Conservation (phyloP, 495 filamentous ascomycete genomes). For the Penicillium angulare region DNA sequence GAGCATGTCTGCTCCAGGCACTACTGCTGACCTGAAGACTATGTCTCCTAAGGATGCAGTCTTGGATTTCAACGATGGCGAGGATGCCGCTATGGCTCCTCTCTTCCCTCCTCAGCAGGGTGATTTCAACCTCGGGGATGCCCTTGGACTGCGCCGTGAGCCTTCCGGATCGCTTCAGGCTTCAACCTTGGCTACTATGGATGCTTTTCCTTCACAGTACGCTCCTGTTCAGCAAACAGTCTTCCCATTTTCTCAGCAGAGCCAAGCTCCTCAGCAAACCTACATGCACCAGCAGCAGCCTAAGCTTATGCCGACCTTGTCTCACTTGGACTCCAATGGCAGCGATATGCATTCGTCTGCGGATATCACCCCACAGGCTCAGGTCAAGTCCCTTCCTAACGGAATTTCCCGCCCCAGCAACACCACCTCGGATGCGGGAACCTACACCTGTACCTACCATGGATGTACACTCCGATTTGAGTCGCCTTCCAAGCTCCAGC, state of each 20-base stretch:
- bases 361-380: slow-evolving; percentile 26
- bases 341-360: slow-evolving; percentile 45
- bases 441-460: slow-evolving; percentile 94
- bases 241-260: slow-evolving; percentile 51
- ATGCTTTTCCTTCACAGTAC: slow-evolving; percentile 42
- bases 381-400: slow-evolving; percentile 31
- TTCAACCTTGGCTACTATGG: slow-evolving; percentile 38
- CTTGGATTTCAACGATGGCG: slow-evolving; percentile 75
- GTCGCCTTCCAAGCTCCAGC: slow-evolving; percentile 79
- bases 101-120: slow-evolving; percentile 60
- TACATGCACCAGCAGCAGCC: slow-evolving; percentile 48
- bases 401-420: slow-evolving; percentile 54
- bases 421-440: slow-evolving; percentile 74
- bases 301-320: slow-evolving; percentile 57
- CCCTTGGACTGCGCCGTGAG: slow-evolving; percentile 40
- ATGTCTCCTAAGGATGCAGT: slow-evolving; percentile 95
- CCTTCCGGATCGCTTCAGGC: slow-evolving; percentile 47
- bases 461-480: slow-evolving; percentile 88
- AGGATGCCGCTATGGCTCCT: slow-evolving; percentile 60
- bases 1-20: slow-evolving; percentile 21
- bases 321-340: slow-evolving; percentile 63
- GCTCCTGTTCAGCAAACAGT: slow-evolving; percentile 25
- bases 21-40: slow-evolving; percentile 61
- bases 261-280: slow-evolving; percentile 42
- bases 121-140: slow-evolving; percentile 43